Evolutionary conservation across 2,329 filamentous ascomycete genomes (phyloP).

Genomic region (Monilinia polystroma): DNA sequence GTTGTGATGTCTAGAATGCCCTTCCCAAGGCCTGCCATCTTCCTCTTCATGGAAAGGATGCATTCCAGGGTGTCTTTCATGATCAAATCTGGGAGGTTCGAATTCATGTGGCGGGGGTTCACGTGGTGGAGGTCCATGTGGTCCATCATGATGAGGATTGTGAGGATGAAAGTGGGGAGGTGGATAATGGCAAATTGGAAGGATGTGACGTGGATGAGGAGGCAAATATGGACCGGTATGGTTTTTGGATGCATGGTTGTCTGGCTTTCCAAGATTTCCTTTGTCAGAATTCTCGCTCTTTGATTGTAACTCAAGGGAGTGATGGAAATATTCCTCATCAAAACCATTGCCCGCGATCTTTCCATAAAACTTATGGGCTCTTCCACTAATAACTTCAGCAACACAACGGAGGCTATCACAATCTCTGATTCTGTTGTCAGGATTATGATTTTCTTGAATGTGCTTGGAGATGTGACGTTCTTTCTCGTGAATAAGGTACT

Average conservation of each 20-base stretch:
- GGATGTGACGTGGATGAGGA: slow-evolving; percentile 27
- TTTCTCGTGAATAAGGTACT: slow-evolving; percentile 46
- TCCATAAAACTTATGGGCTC: slow-evolving; percentile 41
- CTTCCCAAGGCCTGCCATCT: background rate
- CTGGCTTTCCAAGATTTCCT: slow-evolving; percentile 14
- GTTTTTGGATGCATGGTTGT: slow-evolving; percentile 26
- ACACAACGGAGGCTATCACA: slow-evolving; percentile 49
- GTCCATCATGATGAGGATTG: slow-evolving; percentile 12
- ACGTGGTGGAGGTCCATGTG: slow-evolving; percentile 20
- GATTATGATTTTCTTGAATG: slow-evolving; percentile 40
- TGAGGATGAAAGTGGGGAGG: slow-evolving; percentile 21
- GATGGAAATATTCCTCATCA: slow-evolving; percentile 24
- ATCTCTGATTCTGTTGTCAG: slow-evolving; percentile 40
- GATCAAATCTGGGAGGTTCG: slow-evolving; percentile 19
- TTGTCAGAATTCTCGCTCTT: slow-evolving; percentile 1
- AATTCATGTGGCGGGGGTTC: slow-evolving; percentile 12
- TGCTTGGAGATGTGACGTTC: slow-evolving; percentile 40
- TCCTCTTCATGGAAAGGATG: slow-evolving; percentile 9
- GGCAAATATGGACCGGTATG: slow-evolving; percentile 35
- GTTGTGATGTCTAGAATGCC: slow-evolving; percentile 2
- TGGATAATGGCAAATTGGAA: slow-evolving; percentile 37
- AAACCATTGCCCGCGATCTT: slow-evolving; percentile 31
- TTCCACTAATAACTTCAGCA: slow-evolving; percentile 44
- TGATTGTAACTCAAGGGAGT: slow-evolving; percentile 17
- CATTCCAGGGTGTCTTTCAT: slow-evolving; percentile 2